phyloP scores from a whole-genome alignment of 2,329 filamentous ascomycete species.

The Elsinoe ampelina region DNA sequence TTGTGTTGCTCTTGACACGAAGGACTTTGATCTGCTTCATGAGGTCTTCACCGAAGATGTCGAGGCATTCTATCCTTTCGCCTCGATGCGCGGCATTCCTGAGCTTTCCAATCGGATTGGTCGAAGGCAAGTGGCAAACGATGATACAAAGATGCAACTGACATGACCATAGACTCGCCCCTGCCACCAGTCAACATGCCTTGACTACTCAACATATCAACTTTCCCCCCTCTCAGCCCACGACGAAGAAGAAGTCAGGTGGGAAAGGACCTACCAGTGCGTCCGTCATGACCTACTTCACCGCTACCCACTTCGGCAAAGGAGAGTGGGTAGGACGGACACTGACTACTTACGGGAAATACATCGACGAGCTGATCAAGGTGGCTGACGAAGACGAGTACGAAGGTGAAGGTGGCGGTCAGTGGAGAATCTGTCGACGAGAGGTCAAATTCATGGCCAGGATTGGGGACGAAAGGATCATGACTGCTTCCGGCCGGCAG shows the following conservation, averaged over 20 bases:
- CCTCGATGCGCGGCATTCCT: slow-evolving; percentile 27
- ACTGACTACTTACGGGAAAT: slow-evolving; percentile 35
- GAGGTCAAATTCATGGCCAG: slow-evolving; percentile 31
- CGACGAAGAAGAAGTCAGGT: slow-evolving; percentile 16
- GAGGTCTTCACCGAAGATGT: slow-evolving; percentile 35
- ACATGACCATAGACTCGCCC: slow-evolving; percentile 26
- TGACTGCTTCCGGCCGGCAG: slow-evolving; percentile 16
- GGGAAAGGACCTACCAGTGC: slow-evolving; percentile 23
- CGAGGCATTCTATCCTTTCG: slow-evolving; percentile 32
- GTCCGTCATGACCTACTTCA: slow-evolving; percentile 33
- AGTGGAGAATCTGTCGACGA: slow-evolving; percentile 32
- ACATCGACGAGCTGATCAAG: slow-evolving; percentile 31
- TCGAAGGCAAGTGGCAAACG: slow-evolving; percentile 23
- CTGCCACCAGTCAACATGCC: slow-evolving; percentile 34
- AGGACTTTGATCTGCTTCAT: slow-evolving; percentile 30
- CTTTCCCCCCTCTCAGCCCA: slow-evolving; percentile 19
- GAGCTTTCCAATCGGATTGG: slow-evolving; percentile 22
- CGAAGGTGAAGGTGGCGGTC: slow-evolving; percentile 26
- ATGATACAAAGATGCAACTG: too few species aligned
- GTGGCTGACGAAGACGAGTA: slow-evolving; percentile 18
- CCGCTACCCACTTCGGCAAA: slow-evolving; percentile 35
- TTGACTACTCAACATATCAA: slow-evolving; percentile 35
- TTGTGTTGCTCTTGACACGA: slow-evolving; percentile 37
- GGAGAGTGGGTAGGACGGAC: slow-evolving; percentile 34
- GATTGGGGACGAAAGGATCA: slow-evolving; percentile 27